A percentile compares a stretch with the other conserved stretches of the same genome.
These are phyloP conservation scores for Botrytis pseudocinerea DNA, from an alignment of 2,329 filamentous ascomycete species.

Conservation along the genomic window DNA sequence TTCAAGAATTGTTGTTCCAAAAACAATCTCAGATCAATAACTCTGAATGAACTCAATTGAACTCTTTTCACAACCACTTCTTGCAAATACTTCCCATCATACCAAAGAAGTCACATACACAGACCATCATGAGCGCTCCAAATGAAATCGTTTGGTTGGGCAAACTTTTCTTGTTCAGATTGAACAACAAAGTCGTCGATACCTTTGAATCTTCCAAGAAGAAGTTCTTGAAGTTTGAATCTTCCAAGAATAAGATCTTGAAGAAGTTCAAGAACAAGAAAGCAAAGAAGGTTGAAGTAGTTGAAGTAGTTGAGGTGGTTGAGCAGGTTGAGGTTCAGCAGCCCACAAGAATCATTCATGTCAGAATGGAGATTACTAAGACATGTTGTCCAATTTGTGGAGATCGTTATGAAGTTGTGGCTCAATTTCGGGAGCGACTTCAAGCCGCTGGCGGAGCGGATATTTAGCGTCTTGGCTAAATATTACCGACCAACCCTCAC, in stretches of 20 bases:
- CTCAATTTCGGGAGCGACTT: neutral
- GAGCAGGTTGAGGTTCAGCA: neutral
- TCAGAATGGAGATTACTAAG: neutral
- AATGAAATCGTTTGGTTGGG: neutral
- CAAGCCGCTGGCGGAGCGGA: slow-evolving; percentile 2
- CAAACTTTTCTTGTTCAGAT: neutral
- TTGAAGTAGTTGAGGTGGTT: neutral
- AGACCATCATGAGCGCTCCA: neutral
- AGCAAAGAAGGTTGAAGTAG: neutral
- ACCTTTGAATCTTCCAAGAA: neutral
- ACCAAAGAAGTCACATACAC: neutral
- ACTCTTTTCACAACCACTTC: neutral
- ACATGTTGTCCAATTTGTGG: neutral
- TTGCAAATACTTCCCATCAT: neutral
- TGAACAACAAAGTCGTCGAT: neutral
- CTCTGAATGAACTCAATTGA: neutral
- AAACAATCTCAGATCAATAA: neutral
- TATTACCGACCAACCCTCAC: slow-evolving; percentile 17
- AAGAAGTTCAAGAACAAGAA: neutral
- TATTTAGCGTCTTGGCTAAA: slow-evolving; percentile 16
- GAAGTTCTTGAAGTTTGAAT: neutral
- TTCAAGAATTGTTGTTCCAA: neutral
- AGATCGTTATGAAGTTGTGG: neutral
- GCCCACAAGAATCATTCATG: neutral
- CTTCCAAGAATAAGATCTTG: neutral